Evolutionary conservation across 371 early-diverging fungal species (phyloP), one percentile per base, ranked within the genome.

Genomic region (Mucor mucedo): DNA sequence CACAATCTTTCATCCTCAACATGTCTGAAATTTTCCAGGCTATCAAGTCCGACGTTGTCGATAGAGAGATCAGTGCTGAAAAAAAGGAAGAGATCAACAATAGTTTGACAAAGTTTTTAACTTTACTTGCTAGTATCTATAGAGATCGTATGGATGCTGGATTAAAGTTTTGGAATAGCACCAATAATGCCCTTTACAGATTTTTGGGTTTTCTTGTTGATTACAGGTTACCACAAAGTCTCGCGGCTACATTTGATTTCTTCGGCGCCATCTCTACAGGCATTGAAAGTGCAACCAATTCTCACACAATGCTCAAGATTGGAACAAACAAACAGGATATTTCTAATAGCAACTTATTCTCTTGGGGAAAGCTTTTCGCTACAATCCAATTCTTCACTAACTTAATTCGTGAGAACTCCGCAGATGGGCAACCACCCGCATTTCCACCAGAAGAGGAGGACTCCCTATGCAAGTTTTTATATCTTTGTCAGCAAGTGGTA

Each of bases 121-220:
- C 76, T 27, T 77, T 90, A 52, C 76, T 93, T 7, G 75, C 89
- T 1, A 72, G 77, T 27, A 69, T 93, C 8, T 93, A 89, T 71
- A 69, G 83, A n/a, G 86, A 89, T 54, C 73, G 90, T 4, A 84
- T 87, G 1, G 90, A 93, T 58, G 85, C 88, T 3, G 94, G 93
- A 0, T 62, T 89, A 7, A 77, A 76, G 5, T 95, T 89, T 73
- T 95, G 95, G 94, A 63, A 75, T 14, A 73, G 68, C 11, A 27
- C 28, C 6, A 76, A 82, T 55, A 71, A 65, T 35, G 75, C 86
- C 13, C 77, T 93, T 57, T 82, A 84, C 35, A 78, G 83, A 28
- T 93, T 96, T 65, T 55, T 95, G 44, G 85, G 85, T 55, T 91
- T 90, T 85, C 87, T 87, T 21, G 70, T 87, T 0, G 83, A 83